phyloP scores from a whole-genome alignment of 192 early-diverging fungal species.

The Rhizophagus sp. region DNA sequence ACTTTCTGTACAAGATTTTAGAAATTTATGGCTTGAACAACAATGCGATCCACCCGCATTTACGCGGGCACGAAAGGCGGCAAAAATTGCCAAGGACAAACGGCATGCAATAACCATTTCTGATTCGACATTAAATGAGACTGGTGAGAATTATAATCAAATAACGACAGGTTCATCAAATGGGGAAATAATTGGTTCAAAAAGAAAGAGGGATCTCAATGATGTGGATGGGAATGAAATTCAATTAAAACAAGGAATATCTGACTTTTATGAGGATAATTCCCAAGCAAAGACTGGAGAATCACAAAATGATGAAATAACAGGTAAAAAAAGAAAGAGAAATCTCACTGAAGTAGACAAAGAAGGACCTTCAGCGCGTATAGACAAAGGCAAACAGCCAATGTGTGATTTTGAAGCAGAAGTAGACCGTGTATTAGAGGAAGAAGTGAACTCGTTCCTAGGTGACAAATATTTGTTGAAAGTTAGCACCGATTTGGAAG shows the following conservation, averaged over 20 bases:
- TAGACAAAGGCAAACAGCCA: conserved; percentile 34
- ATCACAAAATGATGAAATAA: conserved; percentile 29
- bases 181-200: conserved; percentile 31
- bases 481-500: background rate
- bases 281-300: background rate
- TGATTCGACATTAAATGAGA: conserved; percentile 12
- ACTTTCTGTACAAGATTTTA: conserved; percentile 80
- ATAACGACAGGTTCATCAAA: conserved; percentile 1
- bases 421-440: conserved; percentile 35
- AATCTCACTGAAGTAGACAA: conserved; percentile 26
- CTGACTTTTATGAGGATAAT: background rate
- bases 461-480: background rate
- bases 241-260: background rate
- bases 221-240: conserved; percentile 38
- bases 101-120: conserved; percentile 1
- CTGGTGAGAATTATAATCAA: conserved; percentile 35
- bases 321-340: conserved; percentile 34
- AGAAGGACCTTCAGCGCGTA: conserved; percentile 40
- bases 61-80: conserved; percentile 48
- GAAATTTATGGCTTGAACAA: conserved; percentile 81
- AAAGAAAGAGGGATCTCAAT: conserved; percentile 32
- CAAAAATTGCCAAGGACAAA: conserved; percentile 40
- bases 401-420: conserved; percentile 17
- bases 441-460: background rate
- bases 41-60: conserved; percentile 85